Conservation (phyloP, 2,329 filamentous ascomycete genomes). For the Clathrospora elynae region DNA sequence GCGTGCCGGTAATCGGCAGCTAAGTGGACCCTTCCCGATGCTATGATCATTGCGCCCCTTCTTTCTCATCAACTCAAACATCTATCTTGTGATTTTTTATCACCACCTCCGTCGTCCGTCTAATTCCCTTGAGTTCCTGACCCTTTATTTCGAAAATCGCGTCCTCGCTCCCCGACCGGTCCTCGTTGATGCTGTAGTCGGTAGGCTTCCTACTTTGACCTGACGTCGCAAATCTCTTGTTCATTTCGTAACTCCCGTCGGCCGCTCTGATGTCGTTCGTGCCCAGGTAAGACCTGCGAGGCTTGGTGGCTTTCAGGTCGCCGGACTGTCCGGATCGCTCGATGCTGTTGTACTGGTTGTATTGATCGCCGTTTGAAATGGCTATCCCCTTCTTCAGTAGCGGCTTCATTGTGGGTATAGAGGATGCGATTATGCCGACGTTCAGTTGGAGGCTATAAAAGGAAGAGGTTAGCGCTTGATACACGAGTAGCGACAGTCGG, state of each 20-base stretch:
- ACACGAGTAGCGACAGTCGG: neutral
- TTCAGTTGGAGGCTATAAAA: conserved; percentile 9
- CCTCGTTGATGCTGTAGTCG: neutral
- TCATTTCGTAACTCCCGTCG: too few species aligned
- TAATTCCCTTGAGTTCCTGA: neutral
- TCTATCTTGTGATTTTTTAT: too few species aligned
- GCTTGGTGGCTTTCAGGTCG: neutral
- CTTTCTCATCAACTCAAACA: too few species aligned
- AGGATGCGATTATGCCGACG: conserved; percentile 6
- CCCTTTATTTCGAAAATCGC: neutral
- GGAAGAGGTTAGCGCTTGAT: neutral
- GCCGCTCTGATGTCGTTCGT: neutral
- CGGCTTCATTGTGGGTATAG: conserved; percentile 8
- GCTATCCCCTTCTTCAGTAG: neutral
- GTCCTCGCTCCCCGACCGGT: neutral
- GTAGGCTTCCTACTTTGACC: neutral
- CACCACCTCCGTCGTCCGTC: too few species aligned
- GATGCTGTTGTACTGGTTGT: conserved; percentile 1
- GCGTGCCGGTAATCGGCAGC: too few species aligned
- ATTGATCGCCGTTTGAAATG: neutral
- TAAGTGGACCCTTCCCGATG: too few species aligned
- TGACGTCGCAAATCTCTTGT: neutral
- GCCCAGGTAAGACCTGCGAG: neutral
- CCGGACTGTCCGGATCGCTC: conserved; percentile 2
- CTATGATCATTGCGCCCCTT: too few species aligned